Percentiles rank a stretch among this genome's conserved stretches.
Evolutionary conservation across 352 stramenopile species (phyloP).

Genomic region (Phytophthora cajani): DNA sequence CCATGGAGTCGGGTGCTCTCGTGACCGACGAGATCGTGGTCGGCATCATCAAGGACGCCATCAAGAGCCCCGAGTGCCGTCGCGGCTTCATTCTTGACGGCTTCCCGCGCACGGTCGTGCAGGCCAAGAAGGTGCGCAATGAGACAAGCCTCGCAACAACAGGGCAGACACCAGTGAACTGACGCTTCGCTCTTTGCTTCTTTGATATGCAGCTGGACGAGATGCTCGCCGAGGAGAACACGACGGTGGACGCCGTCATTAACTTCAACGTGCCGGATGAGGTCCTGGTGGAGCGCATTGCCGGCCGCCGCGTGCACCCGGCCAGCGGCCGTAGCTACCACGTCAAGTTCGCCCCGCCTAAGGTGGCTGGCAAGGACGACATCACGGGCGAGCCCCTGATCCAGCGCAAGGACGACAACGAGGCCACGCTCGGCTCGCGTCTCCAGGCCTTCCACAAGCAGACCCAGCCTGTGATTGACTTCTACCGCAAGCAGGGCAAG

Average conservation of each 20-base stretch:
- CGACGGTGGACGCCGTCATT: conserved; percentile 91
- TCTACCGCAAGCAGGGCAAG: conserved; percentile 88
- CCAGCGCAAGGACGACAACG: conserved; percentile 98
- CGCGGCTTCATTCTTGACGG: conserved; percentile 99
- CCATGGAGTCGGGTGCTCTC: conserved; percentile 97
- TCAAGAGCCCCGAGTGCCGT: conserved; percentile 96
- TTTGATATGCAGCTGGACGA: conserved; percentile 89
- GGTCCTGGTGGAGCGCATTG: conserved; percentile 97
- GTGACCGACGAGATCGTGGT: conserved; percentile 99
- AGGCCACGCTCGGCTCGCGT: conserved; percentile 91
- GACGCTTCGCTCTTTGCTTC: not conserved
- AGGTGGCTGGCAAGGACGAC: conserved; percentile 91
- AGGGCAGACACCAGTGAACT: not conserved
- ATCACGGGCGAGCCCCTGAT: conserved; percentile 96
- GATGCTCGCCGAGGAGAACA: conserved; percentile 93
- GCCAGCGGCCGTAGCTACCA: conserved; percentile 97
- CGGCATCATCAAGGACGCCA: conserved; percentile 99
- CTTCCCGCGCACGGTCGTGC: conserved; percentile 98
- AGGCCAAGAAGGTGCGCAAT: conserved; percentile 93
- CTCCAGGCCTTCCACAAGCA: conserved; percentile 96
- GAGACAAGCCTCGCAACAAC: not conserved
- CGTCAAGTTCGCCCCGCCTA: conserved; percentile 97
- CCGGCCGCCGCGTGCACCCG: conserved; percentile 96
- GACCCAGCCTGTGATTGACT: conserved; percentile 96
- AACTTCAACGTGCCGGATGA: conserved; percentile 97